Base-by-base conservation (phyloP, 129 eudicot species). In the Saposhnikovia divaricata region DNA sequence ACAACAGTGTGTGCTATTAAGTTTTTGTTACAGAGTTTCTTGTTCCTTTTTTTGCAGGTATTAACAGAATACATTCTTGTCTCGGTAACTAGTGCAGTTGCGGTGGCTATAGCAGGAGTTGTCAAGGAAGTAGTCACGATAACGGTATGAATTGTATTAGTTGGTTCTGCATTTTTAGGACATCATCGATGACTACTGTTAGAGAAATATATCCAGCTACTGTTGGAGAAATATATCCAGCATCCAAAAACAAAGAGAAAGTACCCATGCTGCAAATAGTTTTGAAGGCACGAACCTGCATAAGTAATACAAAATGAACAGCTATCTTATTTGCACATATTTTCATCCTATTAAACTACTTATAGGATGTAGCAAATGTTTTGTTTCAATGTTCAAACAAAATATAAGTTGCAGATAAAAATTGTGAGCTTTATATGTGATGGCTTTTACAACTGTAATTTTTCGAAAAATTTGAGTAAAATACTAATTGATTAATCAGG, bases 51-150 rank as follows among this genome's bases (percentile, higher is more conserved):
- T 74, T 80, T 86, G 85, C 92, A 94, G 98, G 98, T 94, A 48
- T 85, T 94, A 76, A 92, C 97, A 19, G 98, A 94, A 81, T 94
- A 86, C 85, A 87, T 94, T 77, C 97, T 94, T 48, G 89, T 94
- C 28, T 94, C 98, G 15, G 96, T 94, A 48, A 94, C 98, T 66
- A 92, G 98, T 86, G 98, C 98, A 53, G 96, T 92, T 50, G 90
- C 97, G 38, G 96, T 95, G 53, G 92, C 98, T 76, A 95, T 95
- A 61, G 98, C 96, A 28, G 98, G 98, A 81, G 92, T 95, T 47
- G 98, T 95, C 73, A 95, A 95, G 88, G 98, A 95, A 86, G 97
- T 97, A 61, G 96, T 95, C 79, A 95, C 98, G 39, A 92, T 95
- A 81, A n/a, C 92, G 93, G 98, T 95, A 95, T n/a, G n/a, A n/a